Conservation (phyloP, 2,329 filamentous ascomycete species). For the Paecilomyces variotii region DNA sequence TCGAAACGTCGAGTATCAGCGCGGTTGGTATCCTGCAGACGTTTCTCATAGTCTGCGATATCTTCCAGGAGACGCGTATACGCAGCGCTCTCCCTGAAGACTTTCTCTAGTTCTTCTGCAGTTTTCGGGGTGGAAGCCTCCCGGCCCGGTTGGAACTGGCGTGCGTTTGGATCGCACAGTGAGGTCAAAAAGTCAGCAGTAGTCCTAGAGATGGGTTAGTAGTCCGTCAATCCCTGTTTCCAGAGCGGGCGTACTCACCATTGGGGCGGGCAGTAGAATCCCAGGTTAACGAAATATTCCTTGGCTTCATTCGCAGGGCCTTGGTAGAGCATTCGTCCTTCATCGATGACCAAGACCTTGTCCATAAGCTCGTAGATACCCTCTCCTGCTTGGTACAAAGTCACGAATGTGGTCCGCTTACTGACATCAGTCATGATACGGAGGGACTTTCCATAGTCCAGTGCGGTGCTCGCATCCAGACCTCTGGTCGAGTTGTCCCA, state of each 20-base stretch:
- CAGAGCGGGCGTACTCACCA: conserved; percentile 16
- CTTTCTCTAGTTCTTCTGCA: conserved; percentile 57
- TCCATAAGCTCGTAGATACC: conserved; percentile 68
- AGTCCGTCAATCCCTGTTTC: neutral
- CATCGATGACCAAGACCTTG: conserved; percentile 70
- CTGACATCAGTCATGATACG: conserved; percentile 69
- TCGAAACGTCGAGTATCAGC: conserved; percentile 59
- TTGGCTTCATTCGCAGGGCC: conserved; percentile 54
- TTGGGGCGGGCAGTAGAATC: conserved; percentile 51
- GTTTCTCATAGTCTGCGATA: conserved; percentile 52
- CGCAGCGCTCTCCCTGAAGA: conserved; percentile 56
- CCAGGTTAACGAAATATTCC: conserved; percentile 59
- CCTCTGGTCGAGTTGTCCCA: conserved; percentile 78
- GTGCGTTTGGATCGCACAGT: conserved; percentile 64
- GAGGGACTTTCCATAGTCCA: conserved; percentile 66
- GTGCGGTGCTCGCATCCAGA: conserved; percentile 69
- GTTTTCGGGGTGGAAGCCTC: conserved; percentile 62
- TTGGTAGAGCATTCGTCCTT: conserved; percentile 61
- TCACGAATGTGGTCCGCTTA: conserved; percentile 62
- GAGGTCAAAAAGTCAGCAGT: conserved; percentile 73
- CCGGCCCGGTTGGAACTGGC: conserved; percentile 58
- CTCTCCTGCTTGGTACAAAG: conserved; percentile 64
- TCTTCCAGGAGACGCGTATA: conserved; percentile 56
- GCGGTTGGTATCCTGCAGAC: conserved; percentile 49
- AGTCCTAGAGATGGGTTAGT: conserved; percentile 40